These are phyloP conservation scores for Hypoxylon sp. DNA, from an alignment of 2,329 filamentous ascomycete species.

Conservation along the genomic window DNA sequence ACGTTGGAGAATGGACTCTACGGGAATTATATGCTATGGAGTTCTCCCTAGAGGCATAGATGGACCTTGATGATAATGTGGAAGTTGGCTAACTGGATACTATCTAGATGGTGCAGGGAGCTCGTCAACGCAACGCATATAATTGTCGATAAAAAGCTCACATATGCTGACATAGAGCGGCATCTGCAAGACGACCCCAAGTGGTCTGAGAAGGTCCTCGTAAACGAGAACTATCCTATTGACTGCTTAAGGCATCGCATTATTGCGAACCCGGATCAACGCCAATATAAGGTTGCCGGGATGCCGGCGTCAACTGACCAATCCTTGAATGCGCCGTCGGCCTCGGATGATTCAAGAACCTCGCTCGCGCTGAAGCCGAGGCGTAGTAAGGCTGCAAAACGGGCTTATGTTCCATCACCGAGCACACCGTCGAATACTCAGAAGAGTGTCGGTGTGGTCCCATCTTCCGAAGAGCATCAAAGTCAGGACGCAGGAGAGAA, in stretches of 20 bases:
- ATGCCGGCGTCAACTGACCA: constrained; percentile 54
- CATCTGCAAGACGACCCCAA: constrained; percentile 62
- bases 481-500: constrained; percentile 9
- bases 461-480: constrained; percentile 32
- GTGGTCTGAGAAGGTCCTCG: constrained; percentile 65
- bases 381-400: constrained; percentile 24
- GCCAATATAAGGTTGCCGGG: constrained; percentile 72
- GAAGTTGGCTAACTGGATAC: constrained; percentile 18
- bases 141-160: constrained; percentile 79
- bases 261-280: constrained; percentile 71
- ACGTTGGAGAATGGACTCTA: neutral
- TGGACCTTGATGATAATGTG: neutral
- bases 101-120: constrained; percentile 69
- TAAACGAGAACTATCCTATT: constrained; percentile 77
- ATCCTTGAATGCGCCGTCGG: constrained; percentile 3
- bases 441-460: constrained; percentile 9
- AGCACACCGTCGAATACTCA: constrained; percentile 23
- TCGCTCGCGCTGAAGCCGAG: constrained; percentile 44
- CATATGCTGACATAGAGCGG: constrained; percentile 73
- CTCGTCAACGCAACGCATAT: constrained; percentile 79
- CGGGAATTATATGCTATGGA: neutral
- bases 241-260: constrained; percentile 75
- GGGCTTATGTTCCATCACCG: neutral
- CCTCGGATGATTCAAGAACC: constrained; percentile 28
- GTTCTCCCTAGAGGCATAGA: neutral